A percentile compares a stretch with the other conserved stretches of the same genome.
Evolutionary conservation across 108 stramenopile genomes (phyloP).

Genomic region (Nitzschia inconspicua): DNA sequence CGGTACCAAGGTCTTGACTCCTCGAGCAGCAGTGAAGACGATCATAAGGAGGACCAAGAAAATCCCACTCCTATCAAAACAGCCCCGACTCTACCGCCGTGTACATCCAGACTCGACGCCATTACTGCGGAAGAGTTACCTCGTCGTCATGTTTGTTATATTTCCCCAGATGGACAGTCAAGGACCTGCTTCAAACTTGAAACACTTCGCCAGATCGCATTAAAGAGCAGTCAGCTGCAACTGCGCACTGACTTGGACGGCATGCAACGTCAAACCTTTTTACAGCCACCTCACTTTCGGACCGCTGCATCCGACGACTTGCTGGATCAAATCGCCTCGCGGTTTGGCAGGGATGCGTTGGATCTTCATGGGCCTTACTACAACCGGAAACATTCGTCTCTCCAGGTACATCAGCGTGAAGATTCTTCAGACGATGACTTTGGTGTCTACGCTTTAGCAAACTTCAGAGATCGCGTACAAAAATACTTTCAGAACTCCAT

Average conservation of each 20-base stretch:
- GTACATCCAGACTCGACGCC: conserved; percentile 57
- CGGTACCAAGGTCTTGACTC: not conserved
- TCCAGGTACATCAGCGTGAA: not conserved
- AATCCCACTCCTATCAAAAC: not conserved
- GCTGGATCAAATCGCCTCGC: conserved; percentile 75
- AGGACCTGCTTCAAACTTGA: conserved; percentile 79
- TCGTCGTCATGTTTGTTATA: conserved; percentile 59
- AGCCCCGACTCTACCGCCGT: conserved; percentile 16
- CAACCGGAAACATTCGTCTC: conserved; percentile 9
- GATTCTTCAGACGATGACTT: conserved; percentile 11
- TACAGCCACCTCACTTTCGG: conserved; percentile 84
- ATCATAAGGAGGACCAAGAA: not conserved
- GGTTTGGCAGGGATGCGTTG: conserved; percentile 67
- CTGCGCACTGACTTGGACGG: conserved; percentile 24
- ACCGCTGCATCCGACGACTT: conserved; percentile 73
- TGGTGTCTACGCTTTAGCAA: conserved; percentile 26
- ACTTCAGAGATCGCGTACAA: conserved; percentile 45
- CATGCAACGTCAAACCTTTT: conserved; percentile 34
- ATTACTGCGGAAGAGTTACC: conserved; percentile 63
- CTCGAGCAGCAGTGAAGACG: not conserved
- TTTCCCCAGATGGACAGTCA: conserved; percentile 56
- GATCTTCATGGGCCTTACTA: conserved; percentile 56
- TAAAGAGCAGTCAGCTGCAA: conserved; percentile 23
- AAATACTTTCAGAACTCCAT: conserved; percentile 53
- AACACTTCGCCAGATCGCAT: conserved; percentile 71